phyloP scores from a whole-genome alignment of 2,329 filamentous ascomycete species.

The Penicillium carneum region DNA sequence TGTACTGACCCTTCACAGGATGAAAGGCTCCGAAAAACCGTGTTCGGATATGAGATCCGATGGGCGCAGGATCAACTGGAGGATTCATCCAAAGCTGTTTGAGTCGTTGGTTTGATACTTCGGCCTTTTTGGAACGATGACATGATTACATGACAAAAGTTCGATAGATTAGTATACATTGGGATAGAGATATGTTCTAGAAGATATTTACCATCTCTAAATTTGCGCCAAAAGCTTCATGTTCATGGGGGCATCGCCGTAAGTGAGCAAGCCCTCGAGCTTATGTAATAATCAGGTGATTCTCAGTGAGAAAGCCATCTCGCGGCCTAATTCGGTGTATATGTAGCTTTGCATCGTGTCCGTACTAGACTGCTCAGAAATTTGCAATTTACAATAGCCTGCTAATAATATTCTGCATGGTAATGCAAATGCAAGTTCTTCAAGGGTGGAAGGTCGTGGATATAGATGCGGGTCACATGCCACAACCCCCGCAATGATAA shows the following conservation, averaged over 20 bases:
- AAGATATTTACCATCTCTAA: background rate
- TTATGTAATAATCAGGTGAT: no score
- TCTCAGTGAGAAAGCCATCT: no score
- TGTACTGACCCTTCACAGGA: constrained; percentile 59
- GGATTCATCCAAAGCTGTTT: constrained; percentile 19
- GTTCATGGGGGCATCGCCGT: no score
- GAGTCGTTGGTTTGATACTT: constrained; percentile 23
- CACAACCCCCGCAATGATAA: constrained; percentile 27
- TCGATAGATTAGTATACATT: constrained; percentile 7
- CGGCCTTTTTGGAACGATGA: constrained; percentile 15
- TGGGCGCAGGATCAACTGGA: constrained; percentile 61
- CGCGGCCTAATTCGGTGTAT: no score
- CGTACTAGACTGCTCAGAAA: no score
- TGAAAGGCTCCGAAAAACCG: constrained; percentile 78
- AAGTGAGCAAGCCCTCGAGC: no score
- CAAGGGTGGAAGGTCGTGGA: background rate
- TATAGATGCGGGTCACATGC: constrained; percentile 31
- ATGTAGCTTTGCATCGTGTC: no score
- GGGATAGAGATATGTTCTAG: background rate
- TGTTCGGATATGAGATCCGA: constrained; percentile 76
- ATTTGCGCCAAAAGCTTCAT: no score
- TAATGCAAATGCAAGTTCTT: no score
- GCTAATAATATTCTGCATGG: no score
- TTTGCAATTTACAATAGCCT: no score
- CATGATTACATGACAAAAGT: constrained; percentile 24